Conservation (phyloP, 345 rosid species). For the Bruguiera sexangula region DNA sequence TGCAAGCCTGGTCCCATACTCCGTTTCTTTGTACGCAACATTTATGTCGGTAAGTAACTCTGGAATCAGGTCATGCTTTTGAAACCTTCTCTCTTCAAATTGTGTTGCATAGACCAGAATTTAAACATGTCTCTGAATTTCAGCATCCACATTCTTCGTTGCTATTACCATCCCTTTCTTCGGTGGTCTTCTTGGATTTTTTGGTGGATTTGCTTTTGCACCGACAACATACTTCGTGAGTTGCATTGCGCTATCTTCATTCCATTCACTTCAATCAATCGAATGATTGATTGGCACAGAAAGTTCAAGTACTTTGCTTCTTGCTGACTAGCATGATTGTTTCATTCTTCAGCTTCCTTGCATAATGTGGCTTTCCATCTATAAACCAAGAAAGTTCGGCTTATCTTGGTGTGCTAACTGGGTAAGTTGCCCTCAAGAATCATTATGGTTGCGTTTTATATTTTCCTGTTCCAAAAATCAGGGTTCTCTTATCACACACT, state of each 20-base stretch:
- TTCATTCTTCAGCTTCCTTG: conserved; percentile 55
- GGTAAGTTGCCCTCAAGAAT: conserved; percentile 36
- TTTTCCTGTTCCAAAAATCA: not conserved
- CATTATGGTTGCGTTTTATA: not conserved
- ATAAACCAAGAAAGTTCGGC: conserved; percentile 51
- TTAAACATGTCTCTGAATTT: not conserved
- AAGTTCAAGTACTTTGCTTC: too few relatives aligned
- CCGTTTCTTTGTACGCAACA: conserved; percentile 46
- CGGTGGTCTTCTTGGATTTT: conserved; percentile 56
- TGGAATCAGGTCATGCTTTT: too few relatives aligned
- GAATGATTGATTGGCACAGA: too few relatives aligned
- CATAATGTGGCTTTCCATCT: conserved; percentile 58
- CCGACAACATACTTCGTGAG: conserved; percentile 80
- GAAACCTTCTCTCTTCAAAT: too few relatives aligned
- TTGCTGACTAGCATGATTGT: not conserved
- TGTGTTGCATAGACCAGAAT: too few relatives aligned
- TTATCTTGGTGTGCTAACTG: conserved; percentile 70
- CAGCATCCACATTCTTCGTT: conserved; percentile 69
- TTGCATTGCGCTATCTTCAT: not conserved
- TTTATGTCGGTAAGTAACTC: conserved; percentile 53
- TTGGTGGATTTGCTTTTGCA: conserved; percentile 83
- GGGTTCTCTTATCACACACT: not conserved
- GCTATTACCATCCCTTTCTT: conserved; percentile 76
- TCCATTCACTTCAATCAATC: too few relatives aligned
- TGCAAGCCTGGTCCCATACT: conserved; percentile 43